phyloP scores from a whole-genome alignment of 805 yeast species.

The Candida multigemmis region DNA sequence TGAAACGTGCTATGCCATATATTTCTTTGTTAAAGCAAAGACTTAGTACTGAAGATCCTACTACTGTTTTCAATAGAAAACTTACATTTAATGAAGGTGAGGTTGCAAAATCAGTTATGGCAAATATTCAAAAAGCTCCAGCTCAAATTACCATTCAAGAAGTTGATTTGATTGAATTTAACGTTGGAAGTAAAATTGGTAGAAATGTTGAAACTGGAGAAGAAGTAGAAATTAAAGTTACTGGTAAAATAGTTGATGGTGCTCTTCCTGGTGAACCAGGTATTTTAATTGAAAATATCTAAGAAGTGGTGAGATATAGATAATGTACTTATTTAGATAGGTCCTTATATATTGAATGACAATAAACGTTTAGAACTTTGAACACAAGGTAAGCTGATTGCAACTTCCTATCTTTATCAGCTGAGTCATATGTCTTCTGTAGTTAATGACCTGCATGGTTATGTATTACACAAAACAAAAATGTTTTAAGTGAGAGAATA shows the following conservation, averaged over 20 bases:
- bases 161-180: slow-evolving; percentile 53
- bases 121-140: slow-evolving; percentile 55
- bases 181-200: slow-evolving; percentile 57
- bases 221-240: slow-evolving; percentile 53
- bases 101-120: slow-evolving; percentile 46
- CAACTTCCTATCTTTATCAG: no score
- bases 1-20: slow-evolving; percentile 98
- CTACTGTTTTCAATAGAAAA: slow-evolving; percentile 82
- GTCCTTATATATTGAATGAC: no score
- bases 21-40: slow-evolving; percentile 80
- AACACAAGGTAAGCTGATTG: no score
- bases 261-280: slow-evolving; percentile 96
- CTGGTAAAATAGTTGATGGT: slow-evolving; percentile 63
- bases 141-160: slow-evolving; percentile 44
- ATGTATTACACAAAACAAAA: no score
- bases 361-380: no score
- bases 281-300: slow-evolving; percentile 60
- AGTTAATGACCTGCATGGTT: no score
- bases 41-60: slow-evolving; percentile 59
- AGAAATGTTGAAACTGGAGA: slow-evolving; percentile 60
- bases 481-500: no score
- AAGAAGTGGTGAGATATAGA: slow-evolving; percentile 5
- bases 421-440: no score
- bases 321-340: no score
- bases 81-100: slow-evolving; percentile 73